These are phyloP conservation scores for Sclerotinia spermophila DNA, from an alignment of 2,329 filamentous ascomycete genomes.

Conservation along the genomic window DNA sequence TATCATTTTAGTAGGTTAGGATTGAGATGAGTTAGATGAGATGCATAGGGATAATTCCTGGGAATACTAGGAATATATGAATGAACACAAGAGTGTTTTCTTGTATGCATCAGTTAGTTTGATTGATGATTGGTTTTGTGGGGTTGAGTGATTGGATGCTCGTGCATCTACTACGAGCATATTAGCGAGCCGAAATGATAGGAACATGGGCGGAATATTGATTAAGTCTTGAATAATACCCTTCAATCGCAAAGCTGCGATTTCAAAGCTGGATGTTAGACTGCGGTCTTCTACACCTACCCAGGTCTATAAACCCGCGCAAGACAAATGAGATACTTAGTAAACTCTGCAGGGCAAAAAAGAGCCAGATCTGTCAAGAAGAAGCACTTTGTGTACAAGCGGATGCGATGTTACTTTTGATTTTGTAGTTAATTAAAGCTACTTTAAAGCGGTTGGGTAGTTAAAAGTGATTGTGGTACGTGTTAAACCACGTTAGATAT, in stretches of 20 bases:
- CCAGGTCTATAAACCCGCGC: conserved; percentile 19
- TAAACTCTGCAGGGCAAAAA: conserved; percentile 26
- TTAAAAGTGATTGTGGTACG: not conserved
- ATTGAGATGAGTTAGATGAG: not conserved
- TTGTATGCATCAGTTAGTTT: not conserved
- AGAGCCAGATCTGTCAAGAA: conserved; percentile 22
- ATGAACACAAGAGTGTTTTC: not conserved
- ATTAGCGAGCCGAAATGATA: no score
- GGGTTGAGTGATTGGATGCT: not conserved
- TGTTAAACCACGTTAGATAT: no score
- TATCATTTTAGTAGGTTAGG: not conserved
- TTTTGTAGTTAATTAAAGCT: not conserved
- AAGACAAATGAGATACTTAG: conserved; percentile 22
- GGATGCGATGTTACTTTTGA: conserved; percentile 4
- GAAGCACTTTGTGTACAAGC: conserved; percentile 22
- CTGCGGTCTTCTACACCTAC: conserved; percentile 28
- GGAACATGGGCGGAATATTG: no score
- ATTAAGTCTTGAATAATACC: no score
- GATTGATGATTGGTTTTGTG: no score
- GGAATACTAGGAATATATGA: not conserved
- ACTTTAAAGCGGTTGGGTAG: not conserved
- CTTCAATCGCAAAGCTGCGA: conserved; percentile 34
- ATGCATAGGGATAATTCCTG: not conserved
- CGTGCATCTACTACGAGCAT: not conserved
- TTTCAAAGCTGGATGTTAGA: conserved; percentile 36